Evolutionary conservation across 2,329 filamentous ascomycete genomes (phyloP).

Genomic region (Cercospora sp.): DNA sequence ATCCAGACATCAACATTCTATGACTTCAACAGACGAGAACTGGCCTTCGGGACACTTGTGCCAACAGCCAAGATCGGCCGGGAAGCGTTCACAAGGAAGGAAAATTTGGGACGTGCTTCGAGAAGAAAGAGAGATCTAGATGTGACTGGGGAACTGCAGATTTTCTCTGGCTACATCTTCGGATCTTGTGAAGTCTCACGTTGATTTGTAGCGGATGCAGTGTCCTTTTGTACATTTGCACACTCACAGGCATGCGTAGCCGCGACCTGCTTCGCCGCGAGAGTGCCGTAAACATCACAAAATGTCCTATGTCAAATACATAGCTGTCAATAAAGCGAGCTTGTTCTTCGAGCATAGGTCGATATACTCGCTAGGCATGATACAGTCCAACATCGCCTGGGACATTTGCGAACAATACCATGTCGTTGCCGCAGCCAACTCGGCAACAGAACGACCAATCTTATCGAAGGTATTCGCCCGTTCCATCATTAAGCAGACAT

Average conservation of each 20-base stretch:
- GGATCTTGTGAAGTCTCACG: background rate
- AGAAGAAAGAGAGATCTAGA: background rate
- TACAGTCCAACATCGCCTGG: background rate
- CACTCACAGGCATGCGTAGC: background rate
- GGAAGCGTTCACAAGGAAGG: background rate
- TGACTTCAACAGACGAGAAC: background rate
- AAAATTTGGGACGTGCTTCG: background rate
- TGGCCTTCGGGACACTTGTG: background rate
- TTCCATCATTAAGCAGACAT: background rate
- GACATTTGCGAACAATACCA: background rate
- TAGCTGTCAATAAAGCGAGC: background rate
- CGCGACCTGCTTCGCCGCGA: background rate
- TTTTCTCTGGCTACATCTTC: background rate
- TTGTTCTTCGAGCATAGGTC: background rate
- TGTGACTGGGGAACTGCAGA: background rate
- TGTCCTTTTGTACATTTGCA: background rate
- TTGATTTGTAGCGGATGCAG: background rate
- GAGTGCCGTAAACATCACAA: background rate
- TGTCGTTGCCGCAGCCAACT: background rate
- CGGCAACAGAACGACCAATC: background rate
- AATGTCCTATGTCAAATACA: background rate
- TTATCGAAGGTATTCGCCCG: background rate
- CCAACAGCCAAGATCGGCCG: background rate
- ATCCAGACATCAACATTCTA: background rate
- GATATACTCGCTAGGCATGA: background rate